Percentiles rank a stretch among this genome's conserved stretches.
phyloP scores from a whole-genome alignment of 202 grass and related monocot species.

The Setaria viridis region DNA sequence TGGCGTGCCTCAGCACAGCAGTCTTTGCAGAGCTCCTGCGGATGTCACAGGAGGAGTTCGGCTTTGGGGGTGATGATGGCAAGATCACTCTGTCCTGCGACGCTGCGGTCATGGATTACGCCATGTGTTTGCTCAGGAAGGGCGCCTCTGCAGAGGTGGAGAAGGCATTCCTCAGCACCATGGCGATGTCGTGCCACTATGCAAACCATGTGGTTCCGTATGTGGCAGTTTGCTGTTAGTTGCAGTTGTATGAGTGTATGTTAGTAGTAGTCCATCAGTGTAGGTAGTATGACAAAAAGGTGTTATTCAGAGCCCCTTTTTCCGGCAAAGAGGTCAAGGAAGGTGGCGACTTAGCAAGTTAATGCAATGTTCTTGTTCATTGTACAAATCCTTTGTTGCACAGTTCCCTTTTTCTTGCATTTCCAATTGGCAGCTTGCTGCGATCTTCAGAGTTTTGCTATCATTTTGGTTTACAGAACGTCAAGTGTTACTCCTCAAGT shows the following conservation, averaged over 20 bases:
- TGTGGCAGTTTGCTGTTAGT: constrained; percentile 34
- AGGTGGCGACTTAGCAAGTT: background rate
- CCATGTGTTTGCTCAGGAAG: constrained; percentile 46
- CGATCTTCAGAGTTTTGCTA: background rate
- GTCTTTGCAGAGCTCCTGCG: constrained; percentile 53
- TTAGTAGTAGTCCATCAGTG: background rate
- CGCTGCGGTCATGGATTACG: constrained; percentile 42
- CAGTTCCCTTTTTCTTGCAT: background rate
- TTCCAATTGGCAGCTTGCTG: background rate
- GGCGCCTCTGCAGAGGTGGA: constrained; percentile 45
- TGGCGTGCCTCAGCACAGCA: constrained; percentile 30
- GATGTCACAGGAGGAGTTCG: constrained; percentile 57
- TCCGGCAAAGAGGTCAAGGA: background rate
- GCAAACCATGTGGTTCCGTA: background rate
- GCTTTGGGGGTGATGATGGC: constrained; percentile 36
- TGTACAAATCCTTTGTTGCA: background rate
- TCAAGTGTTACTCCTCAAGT: background rate
- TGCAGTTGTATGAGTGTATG: background rate
- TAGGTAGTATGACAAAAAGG: background rate
- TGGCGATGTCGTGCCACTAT: constrained; percentile 29
- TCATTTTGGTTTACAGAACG: background rate
- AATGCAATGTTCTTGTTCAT: constrained; percentile 2
- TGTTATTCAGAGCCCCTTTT: constrained; percentile 1
- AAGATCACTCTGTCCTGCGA: constrained; percentile 61
- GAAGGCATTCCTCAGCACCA: constrained; percentile 43